A percentile compares a stretch with the other conserved stretches of the same genome.
These are phyloP conservation scores for Paecilomyces niveus DNA, from an alignment of 2,329 filamentous ascomycete genomes.

Conservation along the genomic window DNA sequence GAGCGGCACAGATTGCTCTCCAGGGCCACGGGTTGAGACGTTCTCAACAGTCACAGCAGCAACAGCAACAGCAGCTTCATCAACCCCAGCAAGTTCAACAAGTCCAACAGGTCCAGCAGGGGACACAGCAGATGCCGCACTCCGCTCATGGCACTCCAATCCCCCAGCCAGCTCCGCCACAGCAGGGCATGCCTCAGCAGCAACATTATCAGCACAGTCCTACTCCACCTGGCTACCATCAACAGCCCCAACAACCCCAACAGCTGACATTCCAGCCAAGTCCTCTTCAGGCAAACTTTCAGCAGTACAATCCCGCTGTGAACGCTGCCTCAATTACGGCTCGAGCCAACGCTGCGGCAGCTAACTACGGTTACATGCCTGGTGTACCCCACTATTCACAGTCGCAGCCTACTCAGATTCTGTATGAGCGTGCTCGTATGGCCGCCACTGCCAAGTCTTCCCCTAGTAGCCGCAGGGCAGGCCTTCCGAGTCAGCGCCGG, in stretches of 20 bases:
- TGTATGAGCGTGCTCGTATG: slow-evolving; percentile 52
- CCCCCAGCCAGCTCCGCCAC: slow-evolving; percentile 18
- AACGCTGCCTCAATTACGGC: slow-evolving; percentile 18
- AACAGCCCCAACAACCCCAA: slow-evolving; percentile 22
- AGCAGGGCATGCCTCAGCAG: slow-evolving; percentile 16
- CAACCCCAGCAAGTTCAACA: slow-evolving; percentile 15
- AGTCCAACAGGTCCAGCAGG: slow-evolving; percentile 8
- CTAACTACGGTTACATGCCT: slow-evolving; percentile 39
- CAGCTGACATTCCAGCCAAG: slow-evolving; percentile 33
- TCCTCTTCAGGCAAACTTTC: slow-evolving; percentile 33
- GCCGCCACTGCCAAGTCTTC: slow-evolving; percentile 51
- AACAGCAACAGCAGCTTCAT: slow-evolving; percentile 20
- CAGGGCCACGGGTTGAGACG: slow-evolving; percentile 35
- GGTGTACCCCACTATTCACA: slow-evolving; percentile 41
- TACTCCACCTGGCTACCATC: slow-evolving; percentile 29
- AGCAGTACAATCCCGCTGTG: slow-evolving; percentile 33
- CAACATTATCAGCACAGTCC: slow-evolving; percentile 29
- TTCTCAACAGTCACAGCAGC: slow-evolving; percentile 27
- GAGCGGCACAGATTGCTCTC: slow-evolving; percentile 41
- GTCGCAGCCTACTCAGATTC: slow-evolving; percentile 46
- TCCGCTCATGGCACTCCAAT: slow-evolving; percentile 25
- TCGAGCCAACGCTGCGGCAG: slow-evolving; percentile 25
- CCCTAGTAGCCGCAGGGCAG: slow-evolving; percentile 45
- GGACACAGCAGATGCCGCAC: slow-evolving; percentile 13
- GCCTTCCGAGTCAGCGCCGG: slow-evolving; percentile 54